Evolutionary conservation across 768 basidiomycete genomes (phyloP).

Genomic region (Gautieria morchelliformis): DNA sequence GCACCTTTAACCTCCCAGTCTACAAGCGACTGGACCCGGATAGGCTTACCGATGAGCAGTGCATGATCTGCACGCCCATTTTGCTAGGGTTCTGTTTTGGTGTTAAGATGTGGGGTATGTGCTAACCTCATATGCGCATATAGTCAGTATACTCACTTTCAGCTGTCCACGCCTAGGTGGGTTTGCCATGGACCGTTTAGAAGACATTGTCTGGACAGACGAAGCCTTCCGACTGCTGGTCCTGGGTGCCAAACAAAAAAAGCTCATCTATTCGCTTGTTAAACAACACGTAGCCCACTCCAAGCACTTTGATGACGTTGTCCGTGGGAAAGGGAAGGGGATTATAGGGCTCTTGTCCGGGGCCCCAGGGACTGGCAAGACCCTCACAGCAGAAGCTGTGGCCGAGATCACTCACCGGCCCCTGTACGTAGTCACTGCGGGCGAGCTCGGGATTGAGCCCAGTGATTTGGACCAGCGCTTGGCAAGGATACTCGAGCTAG

Average conservation of each 20-base stretch:
- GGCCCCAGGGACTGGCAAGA: constrained; percentile 6
- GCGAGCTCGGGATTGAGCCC: constrained; percentile 25
- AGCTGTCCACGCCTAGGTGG: not conserved
- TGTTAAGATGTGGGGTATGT: constrained; percentile 21
- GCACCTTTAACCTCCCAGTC: constrained; percentile 13
- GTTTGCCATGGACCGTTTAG: not conserved
- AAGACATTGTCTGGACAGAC: constrained; percentile 3
- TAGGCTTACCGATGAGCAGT: constrained; percentile 17
- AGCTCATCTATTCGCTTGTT: not conserved
- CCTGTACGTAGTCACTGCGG: constrained; percentile 22
- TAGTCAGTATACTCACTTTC: not conserved
- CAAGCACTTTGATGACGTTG: not conserved
- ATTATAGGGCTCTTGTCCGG: constrained; percentile 9
- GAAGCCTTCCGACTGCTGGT: constrained; percentile 2
- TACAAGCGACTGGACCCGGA: constrained; percentile 10
- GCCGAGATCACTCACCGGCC: constrained; percentile 22
- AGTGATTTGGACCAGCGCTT: constrained; percentile 17
- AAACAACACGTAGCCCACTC: constrained; percentile 5
- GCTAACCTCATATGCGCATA: no score
- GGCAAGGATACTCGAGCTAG: constrained; percentile 18
- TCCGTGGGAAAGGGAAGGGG: constrained; percentile 11
- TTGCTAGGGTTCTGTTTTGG: constrained; percentile 19
- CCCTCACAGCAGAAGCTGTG: constrained; percentile 26
- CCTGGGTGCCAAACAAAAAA: constrained; percentile 1
- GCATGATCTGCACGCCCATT: constrained; percentile 19